Conservation (phyloP, 2,329 filamentous ascomycete genomes). For the Tolypocladium endophyticum region DNA sequence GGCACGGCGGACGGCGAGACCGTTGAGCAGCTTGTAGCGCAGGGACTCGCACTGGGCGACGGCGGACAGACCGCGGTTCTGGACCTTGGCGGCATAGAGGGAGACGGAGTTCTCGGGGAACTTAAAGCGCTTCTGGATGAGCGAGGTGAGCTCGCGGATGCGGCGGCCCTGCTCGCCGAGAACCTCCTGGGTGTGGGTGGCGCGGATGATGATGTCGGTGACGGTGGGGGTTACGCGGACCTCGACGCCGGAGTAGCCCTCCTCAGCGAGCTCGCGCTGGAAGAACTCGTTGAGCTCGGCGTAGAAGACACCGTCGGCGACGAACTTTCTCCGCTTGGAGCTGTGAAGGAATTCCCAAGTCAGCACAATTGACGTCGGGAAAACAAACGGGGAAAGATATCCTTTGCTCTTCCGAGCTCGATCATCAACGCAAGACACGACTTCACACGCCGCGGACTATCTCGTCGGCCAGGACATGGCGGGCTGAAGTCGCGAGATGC, state of each 20-base stretch:
- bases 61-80: constrained; percentile 99
- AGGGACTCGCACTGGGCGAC: constrained; percentile 99
- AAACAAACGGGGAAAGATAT: neutral
- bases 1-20: constrained; percentile 93
- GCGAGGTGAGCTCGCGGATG: constrained; percentile 98
- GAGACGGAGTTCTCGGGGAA: constrained; percentile 99
- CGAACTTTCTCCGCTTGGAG: constrained; percentile 90
- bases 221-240: constrained; percentile 99
- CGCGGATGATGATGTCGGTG: constrained; percentile 99
- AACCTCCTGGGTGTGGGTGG: constrained; percentile 99
- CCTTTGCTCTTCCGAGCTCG: neutral
- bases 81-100: constrained; percentile 99
- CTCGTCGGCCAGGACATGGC: neutral
- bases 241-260: constrained; percentile 99
- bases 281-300: constrained; percentile 99
- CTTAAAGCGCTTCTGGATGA: constrained; percentile 99
- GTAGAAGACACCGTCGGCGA: constrained; percentile 99
- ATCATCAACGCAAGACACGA: neutral
- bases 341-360: constrained; percentile 30
- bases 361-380: neutral
- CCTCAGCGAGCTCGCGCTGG: constrained; percentile 99
- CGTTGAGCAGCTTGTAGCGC: constrained; percentile 99
- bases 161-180: constrained; percentile 99
- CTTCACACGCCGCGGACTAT: neutral
- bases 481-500: neutral